Percentiles rank a stretch among this genome's conserved stretches.
Evolutionary conservation across 2,329 filamentous ascomycete species (phyloP).

Genomic region (Blastomyces parvus): DNA sequence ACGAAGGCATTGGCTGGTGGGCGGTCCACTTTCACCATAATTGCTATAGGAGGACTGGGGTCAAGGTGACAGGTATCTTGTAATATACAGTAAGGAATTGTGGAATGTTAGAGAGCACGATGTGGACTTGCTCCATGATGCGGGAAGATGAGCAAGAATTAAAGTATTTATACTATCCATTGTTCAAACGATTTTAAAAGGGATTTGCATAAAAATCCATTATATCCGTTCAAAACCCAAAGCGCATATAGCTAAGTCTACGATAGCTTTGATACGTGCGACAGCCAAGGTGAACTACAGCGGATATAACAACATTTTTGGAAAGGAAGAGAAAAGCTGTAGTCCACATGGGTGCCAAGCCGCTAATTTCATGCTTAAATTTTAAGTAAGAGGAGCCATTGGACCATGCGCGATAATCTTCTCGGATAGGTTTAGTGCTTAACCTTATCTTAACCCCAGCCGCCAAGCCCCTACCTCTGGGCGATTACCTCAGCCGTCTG

Average conservation of each 20-base stretch:
- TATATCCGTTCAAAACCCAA: background rate
- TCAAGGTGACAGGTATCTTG: background rate
- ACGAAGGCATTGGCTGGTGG: slow-evolving; percentile 9
- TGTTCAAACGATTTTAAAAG: background rate
- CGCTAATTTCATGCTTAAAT: background rate
- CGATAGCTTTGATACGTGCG: background rate
- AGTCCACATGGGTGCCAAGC: background rate
- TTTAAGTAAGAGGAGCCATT: background rate
- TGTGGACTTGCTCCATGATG: background rate
- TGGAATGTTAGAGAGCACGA: background rate
- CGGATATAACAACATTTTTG: background rate
- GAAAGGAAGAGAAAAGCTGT: background rate
- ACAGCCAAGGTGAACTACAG: background rate
- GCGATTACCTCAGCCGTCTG: too few relatives aligned
- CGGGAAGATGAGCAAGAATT: background rate
- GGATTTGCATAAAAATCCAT: background rate
- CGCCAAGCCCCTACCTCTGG: too few relatives aligned
- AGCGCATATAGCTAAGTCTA: background rate
- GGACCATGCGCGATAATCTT: background rate
- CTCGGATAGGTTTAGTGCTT: background rate
- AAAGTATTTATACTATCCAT: background rate
- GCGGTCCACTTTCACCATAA: slow-evolving; percentile 9
- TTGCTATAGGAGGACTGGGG: background rate
- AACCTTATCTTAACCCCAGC: background rate
- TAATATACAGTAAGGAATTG: background rate